Evolutionary conservation across 768 basidiomycete species (phyloP).

Genomic region (Psilocybe tampanensis): DNA sequence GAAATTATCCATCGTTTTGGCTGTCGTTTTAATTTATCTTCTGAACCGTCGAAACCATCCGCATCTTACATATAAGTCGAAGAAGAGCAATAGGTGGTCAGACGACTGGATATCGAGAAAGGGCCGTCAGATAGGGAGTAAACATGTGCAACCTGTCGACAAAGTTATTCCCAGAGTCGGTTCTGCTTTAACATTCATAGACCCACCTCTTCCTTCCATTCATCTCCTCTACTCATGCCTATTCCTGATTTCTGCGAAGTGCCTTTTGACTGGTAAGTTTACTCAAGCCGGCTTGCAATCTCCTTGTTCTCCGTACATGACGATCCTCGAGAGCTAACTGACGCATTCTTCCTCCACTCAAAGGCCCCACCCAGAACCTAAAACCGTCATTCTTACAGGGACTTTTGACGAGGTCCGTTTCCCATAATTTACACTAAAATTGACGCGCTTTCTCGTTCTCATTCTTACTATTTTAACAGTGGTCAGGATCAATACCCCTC

Average conservation of each 20-base stretch:
- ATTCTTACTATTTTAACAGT: constrained; percentile 41
- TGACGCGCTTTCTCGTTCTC: constrained; percentile 2
- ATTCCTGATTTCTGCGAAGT: constrained; percentile 49
- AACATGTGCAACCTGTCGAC: constrained; percentile 35
- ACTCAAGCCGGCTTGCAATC: neutral
- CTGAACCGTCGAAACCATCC: too few species aligned
- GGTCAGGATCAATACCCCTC: constrained; percentile 61
- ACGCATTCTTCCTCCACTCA: constrained; percentile 11
- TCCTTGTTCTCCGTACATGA: neutral
- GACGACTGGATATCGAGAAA: neutral
- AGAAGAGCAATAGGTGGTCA: neutral
- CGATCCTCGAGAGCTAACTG: neutral
- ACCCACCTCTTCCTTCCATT: constrained; percentile 5
- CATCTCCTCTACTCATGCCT: constrained; percentile 23
- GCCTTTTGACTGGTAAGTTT: constrained; percentile 50
- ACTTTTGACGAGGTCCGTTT: constrained; percentile 73
- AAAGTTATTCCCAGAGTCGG: constrained; percentile 11
- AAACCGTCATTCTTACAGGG: constrained; percentile 69
- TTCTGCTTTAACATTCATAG: constrained; percentile 12
- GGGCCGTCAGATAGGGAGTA: constrained; percentile 11
- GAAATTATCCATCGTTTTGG: too few species aligned
- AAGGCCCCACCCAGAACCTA: constrained; percentile 63
- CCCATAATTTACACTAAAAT: constrained; percentile 3
- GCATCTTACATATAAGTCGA: neutral
- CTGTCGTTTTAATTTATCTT: too few species aligned